These are phyloP conservation scores for Mucor saturninus DNA, from an alignment of 371 early-diverging fungal species.

Conservation along the genomic window DNA sequence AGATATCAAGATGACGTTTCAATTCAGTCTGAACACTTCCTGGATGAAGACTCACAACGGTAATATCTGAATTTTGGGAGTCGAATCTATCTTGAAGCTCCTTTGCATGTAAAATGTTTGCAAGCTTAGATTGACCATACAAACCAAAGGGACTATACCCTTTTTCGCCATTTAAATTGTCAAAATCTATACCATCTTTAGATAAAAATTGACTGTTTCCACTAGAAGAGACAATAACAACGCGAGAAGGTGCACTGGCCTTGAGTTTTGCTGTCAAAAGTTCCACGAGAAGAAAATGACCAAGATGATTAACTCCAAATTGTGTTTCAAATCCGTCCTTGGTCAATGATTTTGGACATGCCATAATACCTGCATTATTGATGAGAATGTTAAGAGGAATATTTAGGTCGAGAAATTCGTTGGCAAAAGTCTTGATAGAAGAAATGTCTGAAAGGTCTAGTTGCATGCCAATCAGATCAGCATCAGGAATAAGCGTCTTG, in stretches of 20 bases:
- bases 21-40: not conserved
- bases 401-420: slow-evolving; percentile 55
- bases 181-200: slow-evolving; percentile 25
- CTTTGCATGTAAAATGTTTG: slow-evolving; percentile 58
- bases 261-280: slow-evolving; percentile 63
- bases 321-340: slow-evolving; percentile 56
- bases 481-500: slow-evolving; percentile 42
- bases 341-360: slow-evolving; percentile 56
- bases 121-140: slow-evolving; percentile 28
- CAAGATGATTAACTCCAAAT: slow-evolving; percentile 69
- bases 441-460: slow-evolving; percentile 62
- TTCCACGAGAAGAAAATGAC: slow-evolving; percentile 65
- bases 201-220: slow-evolving; percentile 36
- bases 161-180: slow-evolving; percentile 43
- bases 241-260: slow-evolving; percentile 49
- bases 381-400: slow-evolving; percentile 47
- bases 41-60: slow-evolving; percentile 10
- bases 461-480: slow-evolving; percentile 49
- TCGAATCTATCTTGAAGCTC: slow-evolving; percentile 53
- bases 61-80: slow-evolving; percentile 4
- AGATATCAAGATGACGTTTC: not conserved
- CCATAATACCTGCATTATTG: slow-evolving; percentile 70
- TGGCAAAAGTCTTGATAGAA: slow-evolving; percentile 49
- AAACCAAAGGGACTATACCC: slow-evolving; percentile 5
- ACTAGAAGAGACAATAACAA: slow-evolving; percentile 56